These are phyloP conservation scores for Coniochaeta sp. DNA, from an alignment of 2,329 filamentous ascomycete genomes.

Conservation along the genomic window DNA sequence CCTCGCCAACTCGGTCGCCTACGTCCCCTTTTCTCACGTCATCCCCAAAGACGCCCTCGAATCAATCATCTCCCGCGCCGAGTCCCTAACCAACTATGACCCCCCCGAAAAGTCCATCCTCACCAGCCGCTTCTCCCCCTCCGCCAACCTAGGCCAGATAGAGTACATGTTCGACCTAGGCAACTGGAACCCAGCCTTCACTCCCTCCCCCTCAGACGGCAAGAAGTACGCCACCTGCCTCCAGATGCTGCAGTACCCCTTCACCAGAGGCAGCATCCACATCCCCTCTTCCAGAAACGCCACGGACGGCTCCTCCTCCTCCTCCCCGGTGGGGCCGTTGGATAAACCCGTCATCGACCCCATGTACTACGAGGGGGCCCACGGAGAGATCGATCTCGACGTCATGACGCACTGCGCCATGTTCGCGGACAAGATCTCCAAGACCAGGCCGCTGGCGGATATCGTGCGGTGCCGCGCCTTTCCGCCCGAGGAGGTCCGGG, in stretches of 20 bases:
- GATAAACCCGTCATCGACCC: constrained; percentile 32
- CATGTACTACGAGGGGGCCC: constrained; percentile 28
- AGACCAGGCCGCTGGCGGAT: constrained; percentile 10
- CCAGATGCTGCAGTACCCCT: constrained; percentile 44
- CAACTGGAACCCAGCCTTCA: constrained; percentile 35
- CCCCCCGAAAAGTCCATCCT: constrained; percentile 22
- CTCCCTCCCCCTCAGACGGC: constrained; percentile 15
- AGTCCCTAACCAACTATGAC: constrained; percentile 10
- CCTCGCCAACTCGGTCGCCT: constrained; percentile 32
- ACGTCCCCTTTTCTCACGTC: constrained; percentile 31
- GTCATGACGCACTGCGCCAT: constrained; percentile 10
- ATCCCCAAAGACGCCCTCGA: constrained; percentile 17
- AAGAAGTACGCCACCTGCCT: constrained; percentile 42
- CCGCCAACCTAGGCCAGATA: constrained; percentile 32
- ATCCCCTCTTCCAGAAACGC: constrained; percentile 21
- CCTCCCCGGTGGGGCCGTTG: constrained; percentile 10
- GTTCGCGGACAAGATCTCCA: constrained; percentile 14
- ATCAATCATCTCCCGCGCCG: constrained; percentile 13
- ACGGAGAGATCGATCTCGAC: constrained; percentile 23
- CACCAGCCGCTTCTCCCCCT: constrained; percentile 22
- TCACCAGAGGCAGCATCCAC: constrained; percentile 40
- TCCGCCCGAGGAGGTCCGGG: constrained; percentile 5
- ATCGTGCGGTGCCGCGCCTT: constrained; percentile 11
- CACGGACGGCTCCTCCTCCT: background rate
- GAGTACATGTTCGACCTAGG: constrained; percentile 43